Base-by-base conservation (phyloP, 805 yeast species). In the Saturnispora gosingensis region DNA sequence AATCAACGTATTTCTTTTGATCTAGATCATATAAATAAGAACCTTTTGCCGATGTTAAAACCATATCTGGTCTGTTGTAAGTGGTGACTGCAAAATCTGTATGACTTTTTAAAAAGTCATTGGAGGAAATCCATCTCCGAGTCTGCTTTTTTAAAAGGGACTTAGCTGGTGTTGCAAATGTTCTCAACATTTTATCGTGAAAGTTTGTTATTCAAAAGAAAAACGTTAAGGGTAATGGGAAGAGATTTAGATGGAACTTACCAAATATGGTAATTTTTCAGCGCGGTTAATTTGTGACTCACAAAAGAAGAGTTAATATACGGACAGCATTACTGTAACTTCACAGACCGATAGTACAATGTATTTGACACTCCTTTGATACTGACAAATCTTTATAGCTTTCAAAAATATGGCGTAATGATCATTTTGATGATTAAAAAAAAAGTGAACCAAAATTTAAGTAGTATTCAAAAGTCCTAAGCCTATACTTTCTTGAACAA, bases 1-100 rank as follows among this genome's bases (percentile, higher is more conserved):
- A 91, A 65, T 93, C 99, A 48, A 93, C 75, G 62, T 83, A 93
- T 64, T 83, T 76, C 39, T 80, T 75, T 54, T 85, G 84, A 59
- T 87, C 88, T 46, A 84, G 68, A 66, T 93, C 99, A 73, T 82
- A 89, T 50, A 93, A 65, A 50, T 73, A 73, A n/a, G 89, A 79
- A 18, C 96, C 96, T 59, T 80, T 68, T 35, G 97, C 99, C 54
- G 82, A 83, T 46, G 84, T 81, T 52, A 91, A 74, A 16, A 88
- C 85, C 47, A 89, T 67, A 45, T 80, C 73, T 11, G 96, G 95
- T 61, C 90, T 79, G 10, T 89, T 77, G 62, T 88, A 88, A 0
- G 95, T 87, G 5, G 93, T 82, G 8, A 83, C 90, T 9, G 82
- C 74, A 63, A 70, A 82, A 8, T 77, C 80, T 15, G 30, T 43